phyloP scores from a whole-genome alignment of 2,329 filamentous ascomycete species.

The Colletotrichum nymphaeae region DNA sequence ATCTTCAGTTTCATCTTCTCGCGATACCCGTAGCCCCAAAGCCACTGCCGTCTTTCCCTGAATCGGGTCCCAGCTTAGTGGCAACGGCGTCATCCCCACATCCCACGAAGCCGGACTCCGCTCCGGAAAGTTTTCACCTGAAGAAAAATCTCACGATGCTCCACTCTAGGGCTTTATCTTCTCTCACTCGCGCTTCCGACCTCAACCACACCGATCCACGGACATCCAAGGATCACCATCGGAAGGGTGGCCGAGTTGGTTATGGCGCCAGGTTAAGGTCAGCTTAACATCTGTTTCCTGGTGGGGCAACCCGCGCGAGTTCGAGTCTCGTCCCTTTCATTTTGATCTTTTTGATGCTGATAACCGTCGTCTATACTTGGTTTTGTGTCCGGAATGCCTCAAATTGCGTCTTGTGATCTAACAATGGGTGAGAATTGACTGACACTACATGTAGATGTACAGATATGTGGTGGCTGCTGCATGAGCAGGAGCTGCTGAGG shows the following conservation, averaged over 20 bases:
- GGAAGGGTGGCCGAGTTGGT: conserved; percentile 37
- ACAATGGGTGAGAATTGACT: no score
- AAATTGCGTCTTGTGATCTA: no score
- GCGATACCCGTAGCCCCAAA: neutral
- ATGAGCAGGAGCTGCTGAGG: no score
- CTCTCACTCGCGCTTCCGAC: rapidly evolving
- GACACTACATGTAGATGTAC: no score
- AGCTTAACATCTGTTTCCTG: conserved; percentile 36
- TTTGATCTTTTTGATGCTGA: neutral
- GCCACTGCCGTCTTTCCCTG: neutral
- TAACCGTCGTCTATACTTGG: neutral
- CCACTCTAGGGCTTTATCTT: neutral
- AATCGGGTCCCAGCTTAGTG: neutral
- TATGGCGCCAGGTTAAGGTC: conserved; percentile 37
- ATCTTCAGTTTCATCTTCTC: neutral
- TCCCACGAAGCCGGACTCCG: neutral
- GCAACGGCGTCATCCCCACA: neutral
- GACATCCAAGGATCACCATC: neutral
- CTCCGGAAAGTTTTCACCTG: neutral
- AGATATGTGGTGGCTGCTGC: no score
- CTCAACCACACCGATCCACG: neutral
- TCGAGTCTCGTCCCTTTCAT: conserved; percentile 36
- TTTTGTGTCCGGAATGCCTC: no score
- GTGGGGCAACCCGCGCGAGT: conserved; percentile 36
- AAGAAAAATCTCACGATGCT: neutral